Evolutionary conservation across 305 asterid species (phyloP).

Genomic region (Fraxinus xanthoxyloides): DNA sequence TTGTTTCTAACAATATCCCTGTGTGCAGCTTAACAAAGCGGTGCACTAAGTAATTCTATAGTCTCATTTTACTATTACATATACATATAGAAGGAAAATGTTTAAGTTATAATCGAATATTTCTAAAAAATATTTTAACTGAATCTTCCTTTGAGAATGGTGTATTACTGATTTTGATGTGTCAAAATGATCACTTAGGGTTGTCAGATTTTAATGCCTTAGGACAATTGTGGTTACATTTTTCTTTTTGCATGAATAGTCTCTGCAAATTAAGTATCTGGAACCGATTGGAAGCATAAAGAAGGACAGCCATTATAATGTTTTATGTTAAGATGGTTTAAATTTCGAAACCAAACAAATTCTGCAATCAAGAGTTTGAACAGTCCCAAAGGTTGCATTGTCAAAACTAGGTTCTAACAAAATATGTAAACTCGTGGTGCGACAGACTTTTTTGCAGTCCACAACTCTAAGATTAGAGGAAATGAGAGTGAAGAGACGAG

Average conservation of each 20-base stretch:
- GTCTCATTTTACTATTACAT: not conserved
- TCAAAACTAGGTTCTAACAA: not conserved
- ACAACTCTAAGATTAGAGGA: conserved; percentile 82
- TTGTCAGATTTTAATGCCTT: not conserved
- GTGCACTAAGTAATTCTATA: not conserved
- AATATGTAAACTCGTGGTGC: conserved; percentile 16
- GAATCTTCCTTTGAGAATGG: not conserved
- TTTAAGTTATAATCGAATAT: not conserved
- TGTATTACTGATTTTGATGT: not conserved
- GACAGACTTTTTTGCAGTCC: conserved; percentile 89
- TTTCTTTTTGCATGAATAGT: not conserved
- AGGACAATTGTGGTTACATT: not conserved
- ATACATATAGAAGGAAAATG: not conserved
- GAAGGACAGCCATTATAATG: not conserved
- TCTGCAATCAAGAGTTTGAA: not conserved
- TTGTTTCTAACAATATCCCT: not conserved
- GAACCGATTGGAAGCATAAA: not conserved
- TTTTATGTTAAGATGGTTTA: not conserved
- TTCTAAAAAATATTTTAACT: not conserved
- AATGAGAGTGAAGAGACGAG: conserved; percentile 91
- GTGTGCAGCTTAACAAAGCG: not conserved
- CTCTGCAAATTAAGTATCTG: not conserved
- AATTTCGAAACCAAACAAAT: not conserved
- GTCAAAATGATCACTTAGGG: not conserved
- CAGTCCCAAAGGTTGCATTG: not conserved